Conservation (phyloP, 2,329 filamentous ascomycete species). For the Geoglossum cookeanum region DNA sequence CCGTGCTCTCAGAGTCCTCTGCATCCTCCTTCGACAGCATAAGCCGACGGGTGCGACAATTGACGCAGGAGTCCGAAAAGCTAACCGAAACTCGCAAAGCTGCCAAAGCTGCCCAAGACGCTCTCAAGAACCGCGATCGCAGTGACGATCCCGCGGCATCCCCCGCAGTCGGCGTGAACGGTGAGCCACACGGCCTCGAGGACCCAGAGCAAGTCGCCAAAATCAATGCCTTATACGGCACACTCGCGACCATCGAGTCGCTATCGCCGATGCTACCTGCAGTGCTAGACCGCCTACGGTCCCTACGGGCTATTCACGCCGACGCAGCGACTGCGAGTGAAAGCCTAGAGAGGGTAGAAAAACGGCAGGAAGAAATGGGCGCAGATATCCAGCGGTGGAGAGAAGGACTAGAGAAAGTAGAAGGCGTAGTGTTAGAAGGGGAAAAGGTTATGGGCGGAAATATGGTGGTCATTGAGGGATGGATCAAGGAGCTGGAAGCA, state of each 20-base stretch:
- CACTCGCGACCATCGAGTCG: conserved; percentile 71
- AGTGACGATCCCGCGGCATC: conserved; percentile 15
- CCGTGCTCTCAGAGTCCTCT: conserved; percentile 52
- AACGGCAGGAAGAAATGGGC: conserved; percentile 62
- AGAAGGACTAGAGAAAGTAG: conserved; percentile 60
- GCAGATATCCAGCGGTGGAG: conserved; percentile 74
- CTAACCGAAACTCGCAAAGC: conserved; percentile 33
- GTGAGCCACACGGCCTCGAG: conserved; percentile 24
- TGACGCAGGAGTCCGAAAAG: conserved; percentile 53
- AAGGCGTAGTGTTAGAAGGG: conserved; percentile 51
- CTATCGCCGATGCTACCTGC: conserved; percentile 70
- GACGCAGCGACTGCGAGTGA: conserved; percentile 68
- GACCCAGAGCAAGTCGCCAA: conserved; percentile 56
- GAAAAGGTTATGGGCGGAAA: conserved; percentile 57
- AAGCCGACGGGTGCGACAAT: conserved; percentile 46
- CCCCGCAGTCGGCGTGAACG: conserved; percentile 20
- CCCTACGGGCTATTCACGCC: conserved; percentile 65
- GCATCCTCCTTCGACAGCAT: conserved; percentile 55
- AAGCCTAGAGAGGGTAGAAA: conserved; percentile 59
- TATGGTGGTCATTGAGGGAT: conserved; percentile 65
- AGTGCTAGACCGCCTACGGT: conserved; percentile 67
- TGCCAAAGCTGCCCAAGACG: conserved; percentile 42
- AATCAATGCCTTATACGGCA: conserved; percentile 79
- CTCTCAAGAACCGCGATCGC: conserved; percentile 19
- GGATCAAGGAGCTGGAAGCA: conserved; percentile 73